These are phyloP conservation scores for Volvox reticuliferus DNA, from an alignment of 139 green algal species.

Conservation along the genomic window DNA sequence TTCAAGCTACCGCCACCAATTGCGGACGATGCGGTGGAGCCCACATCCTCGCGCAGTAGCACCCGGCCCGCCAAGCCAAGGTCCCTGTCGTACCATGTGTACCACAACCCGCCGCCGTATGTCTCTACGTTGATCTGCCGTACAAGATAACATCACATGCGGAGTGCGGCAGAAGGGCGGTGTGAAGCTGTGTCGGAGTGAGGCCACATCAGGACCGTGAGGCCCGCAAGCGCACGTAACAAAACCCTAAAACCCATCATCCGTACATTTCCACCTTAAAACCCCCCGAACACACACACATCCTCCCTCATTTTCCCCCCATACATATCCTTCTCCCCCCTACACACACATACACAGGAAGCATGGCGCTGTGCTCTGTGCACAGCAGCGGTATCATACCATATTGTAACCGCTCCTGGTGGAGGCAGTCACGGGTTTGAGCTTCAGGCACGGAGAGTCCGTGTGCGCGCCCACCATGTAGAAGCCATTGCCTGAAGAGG, in stretches of 20 bases:
- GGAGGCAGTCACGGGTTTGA: conserved; percentile 82
- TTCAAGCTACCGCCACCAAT: neutral
- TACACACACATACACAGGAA: no score
- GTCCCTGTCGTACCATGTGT: conserved; percentile 99
- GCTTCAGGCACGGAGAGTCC: conserved; percentile 72
- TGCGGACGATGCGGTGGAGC: no score
- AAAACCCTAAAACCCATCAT: no score
- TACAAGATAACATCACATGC: neutral
- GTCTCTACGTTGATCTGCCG: conserved; percentile 88
- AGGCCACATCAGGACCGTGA: no score
- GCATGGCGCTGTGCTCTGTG: neutral
- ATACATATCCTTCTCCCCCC: no score
- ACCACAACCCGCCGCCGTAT: conserved; percentile 97
- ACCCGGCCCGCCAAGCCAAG: conserved; percentile 90
- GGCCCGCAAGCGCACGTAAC: no score
- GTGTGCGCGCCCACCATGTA: conserved; percentile 97
- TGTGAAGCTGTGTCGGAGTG: no score
- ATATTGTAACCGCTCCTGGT: conserved; percentile 54
- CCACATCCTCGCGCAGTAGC: conserved; percentile 68
- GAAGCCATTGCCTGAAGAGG: conserved; percentile 85
- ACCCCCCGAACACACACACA: no score
- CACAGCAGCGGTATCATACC: neutral
- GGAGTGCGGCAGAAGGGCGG: no score
- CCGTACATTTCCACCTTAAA: no score
- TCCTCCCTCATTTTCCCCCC: no score